Base-by-base conservation (phyloP, 2,329 filamentous ascomycete species). In the Fusarium oxysporum region DNA sequence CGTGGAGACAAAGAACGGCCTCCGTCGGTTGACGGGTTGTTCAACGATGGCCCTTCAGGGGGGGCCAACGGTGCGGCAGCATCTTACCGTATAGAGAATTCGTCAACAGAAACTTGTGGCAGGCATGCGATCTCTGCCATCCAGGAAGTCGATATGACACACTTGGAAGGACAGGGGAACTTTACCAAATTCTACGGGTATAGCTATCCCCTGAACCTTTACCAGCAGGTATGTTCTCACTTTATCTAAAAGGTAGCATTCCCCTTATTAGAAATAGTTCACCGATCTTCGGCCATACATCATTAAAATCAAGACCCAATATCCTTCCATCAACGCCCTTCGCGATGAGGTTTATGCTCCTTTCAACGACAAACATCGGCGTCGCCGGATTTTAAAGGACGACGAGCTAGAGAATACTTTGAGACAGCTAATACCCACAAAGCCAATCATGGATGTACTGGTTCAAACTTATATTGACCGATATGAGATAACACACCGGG, bases 171-270 rank as follows among this genome's bases (percentile, higher is more conserved):
- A 3, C 21, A 19, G 1, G 51, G 19, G 6, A 19, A 17, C 13
- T 41, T 16, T 3, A 55, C 51, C 2, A 55, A 41, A 5, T 55
- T 55, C 35, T 55, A 41, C 8, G 51, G 51, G 13, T 23, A 17
- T 14, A 55, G 35, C 16, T 55, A 55, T 41, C 14, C 51, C 14
- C 19, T 55, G 16, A 55, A 55, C 14, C 51, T 55, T 7, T 55
- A 55, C 51, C 51, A 55, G 1, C 35, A 32, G 35, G 51, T 55
- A 41, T 23, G 25, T 23, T 41, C 10, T 13, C 16, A n/a, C 19
- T n/a, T 12, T 0, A 2, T 19, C 37, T 0, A 14, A 1, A 0
- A 6, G 8, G 2, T 16, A n/a, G 1, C 25, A 41, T 30, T n/a
- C 3, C 8, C 5, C 25, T 32, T 5, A 54, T 8, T 8, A 19